phyloP scores from a whole-genome alignment of 2,329 filamentous ascomycete species.

The Dothistroma septosporum region DNA sequence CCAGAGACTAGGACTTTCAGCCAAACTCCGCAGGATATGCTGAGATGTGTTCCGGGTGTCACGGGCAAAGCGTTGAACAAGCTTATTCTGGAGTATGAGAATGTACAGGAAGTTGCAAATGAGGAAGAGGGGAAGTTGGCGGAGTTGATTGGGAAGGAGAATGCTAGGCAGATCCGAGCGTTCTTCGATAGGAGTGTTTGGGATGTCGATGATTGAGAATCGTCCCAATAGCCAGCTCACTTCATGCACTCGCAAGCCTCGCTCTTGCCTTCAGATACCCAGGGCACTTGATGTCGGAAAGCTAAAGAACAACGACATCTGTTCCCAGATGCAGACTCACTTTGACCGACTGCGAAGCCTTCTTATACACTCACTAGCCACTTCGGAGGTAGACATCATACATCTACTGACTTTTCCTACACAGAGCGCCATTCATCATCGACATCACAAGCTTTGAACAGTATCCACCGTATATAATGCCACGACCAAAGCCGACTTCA shows the following conservation, averaged over 20 bases:
- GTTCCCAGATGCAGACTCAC: no score
- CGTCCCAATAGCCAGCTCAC: neutral
- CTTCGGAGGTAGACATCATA: neutral
- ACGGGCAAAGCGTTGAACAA: constrained; percentile 72
- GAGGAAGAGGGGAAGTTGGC: constrained; percentile 71
- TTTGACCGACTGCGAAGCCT: no score
- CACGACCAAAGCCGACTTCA: neutral
- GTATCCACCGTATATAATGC: neutral
- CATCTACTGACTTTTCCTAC: neutral
- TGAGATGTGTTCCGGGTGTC: constrained; percentile 78
- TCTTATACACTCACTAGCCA: no score
- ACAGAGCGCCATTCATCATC: neutral
- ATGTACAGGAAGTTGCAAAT: constrained; percentile 78
- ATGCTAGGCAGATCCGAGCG: constrained; percentile 67
- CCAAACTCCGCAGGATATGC: constrained; percentile 83
- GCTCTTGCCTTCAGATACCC: neutral
- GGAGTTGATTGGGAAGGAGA: constrained; percentile 70
- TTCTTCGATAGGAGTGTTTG: constrained; percentile 72
- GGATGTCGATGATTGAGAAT: constrained; percentile 38
- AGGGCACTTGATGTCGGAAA: neutral
- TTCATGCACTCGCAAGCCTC: neutral
- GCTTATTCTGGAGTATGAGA: constrained; percentile 68
- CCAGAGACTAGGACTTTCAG: constrained; percentile 67
- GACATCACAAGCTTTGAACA: neutral
- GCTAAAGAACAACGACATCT: no score